Percentiles rank a stretch among this genome's conserved stretches.
Evolutionary conservation across 176 grass and related monocot species (phyloP).

Genomic region (Hordeum marinum): DNA sequence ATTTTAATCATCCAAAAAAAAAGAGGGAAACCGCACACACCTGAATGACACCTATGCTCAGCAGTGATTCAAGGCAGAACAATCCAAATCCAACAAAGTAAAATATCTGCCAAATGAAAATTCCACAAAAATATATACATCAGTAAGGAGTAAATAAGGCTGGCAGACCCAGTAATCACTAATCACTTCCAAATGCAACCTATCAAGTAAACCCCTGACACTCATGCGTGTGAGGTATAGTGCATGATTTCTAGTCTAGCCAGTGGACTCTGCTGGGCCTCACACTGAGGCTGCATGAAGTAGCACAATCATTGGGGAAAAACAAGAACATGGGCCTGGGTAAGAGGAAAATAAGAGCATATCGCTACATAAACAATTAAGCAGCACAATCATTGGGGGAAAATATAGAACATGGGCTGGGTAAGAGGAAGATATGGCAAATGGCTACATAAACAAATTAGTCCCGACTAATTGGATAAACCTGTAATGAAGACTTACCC

Average conservation of each 20-base stretch:
- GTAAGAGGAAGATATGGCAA: background rate
- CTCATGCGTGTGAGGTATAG: background rate
- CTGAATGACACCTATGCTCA: conserved; percentile 92
- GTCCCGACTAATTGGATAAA: background rate
- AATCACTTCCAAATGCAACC: background rate
- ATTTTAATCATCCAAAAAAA: background rate
- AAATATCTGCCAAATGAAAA: conserved; percentile 67
- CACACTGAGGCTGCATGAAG: background rate
- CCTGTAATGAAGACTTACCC: conserved; percentile 51
- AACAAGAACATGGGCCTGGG: background rate
- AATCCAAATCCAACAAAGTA: conserved; percentile 93
- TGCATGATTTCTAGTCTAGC: background rate
- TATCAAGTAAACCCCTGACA: background rate
- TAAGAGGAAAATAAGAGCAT: background rate
- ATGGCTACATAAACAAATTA: background rate
- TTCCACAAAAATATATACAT: background rate
- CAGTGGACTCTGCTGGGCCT: background rate
- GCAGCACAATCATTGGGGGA: background rate
- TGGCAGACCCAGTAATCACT: background rate
- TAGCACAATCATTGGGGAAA: background rate
- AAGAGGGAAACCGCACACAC: conserved; percentile 21
- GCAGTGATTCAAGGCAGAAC: conserved; percentile 83
- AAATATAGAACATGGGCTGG: background rate
- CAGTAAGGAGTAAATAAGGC: conserved; percentile 16
- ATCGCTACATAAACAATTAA: background rate